Base-by-base conservation (phyloP, 306 rosid genomes). In the Erythrophleum fordii region DNA sequence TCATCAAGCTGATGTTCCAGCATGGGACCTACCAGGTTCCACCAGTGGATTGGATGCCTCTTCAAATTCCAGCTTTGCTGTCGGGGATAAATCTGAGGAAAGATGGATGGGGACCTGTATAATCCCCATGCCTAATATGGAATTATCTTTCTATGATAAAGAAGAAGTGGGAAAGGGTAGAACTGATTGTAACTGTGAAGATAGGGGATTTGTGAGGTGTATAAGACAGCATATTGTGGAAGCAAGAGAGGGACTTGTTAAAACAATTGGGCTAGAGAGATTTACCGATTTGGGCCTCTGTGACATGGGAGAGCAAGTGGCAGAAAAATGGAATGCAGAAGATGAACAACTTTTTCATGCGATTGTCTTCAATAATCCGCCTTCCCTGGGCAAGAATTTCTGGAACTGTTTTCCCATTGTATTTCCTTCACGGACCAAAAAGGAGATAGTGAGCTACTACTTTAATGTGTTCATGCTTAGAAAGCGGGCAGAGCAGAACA, bases 401-500 rank as follows among this genome's bases (percentile, higher is more conserved):
- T 95, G 98, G 98, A 74, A 86, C 73, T 85, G 67, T 45, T 93
- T 91, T 58, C 85, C 90, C 48, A 67, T 70, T 14, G 92, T 53
- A 70, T 91, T 95, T 60, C 87, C 97, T 67, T 90, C 87, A 22
- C 89, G 86, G 77, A 87, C 86, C 65, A 95, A 88, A 83, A 89
- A 10, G 88, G 97, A 91, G 80, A 87, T 92, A 46, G 98, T 95
- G 46, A 91, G 97, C 80, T 95, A 92, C 84, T 95, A 95, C 82
- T 95, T 92, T 70, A 95, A 95, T 39, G 98, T 92, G 42, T 92
- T 95, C 81, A 91, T 95, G 94, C 91, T 95, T 75, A 84, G 85
- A 67, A 92, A 64, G 78, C 85, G 98, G 71, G 92, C 95, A 16
- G 90, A 88, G 83, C 98, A 95, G 88, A 95, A 92, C 85, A 84